phyloP scores from a whole-genome alignment of 73 alveolate genomes.

The Stentor roeselii region DNA sequence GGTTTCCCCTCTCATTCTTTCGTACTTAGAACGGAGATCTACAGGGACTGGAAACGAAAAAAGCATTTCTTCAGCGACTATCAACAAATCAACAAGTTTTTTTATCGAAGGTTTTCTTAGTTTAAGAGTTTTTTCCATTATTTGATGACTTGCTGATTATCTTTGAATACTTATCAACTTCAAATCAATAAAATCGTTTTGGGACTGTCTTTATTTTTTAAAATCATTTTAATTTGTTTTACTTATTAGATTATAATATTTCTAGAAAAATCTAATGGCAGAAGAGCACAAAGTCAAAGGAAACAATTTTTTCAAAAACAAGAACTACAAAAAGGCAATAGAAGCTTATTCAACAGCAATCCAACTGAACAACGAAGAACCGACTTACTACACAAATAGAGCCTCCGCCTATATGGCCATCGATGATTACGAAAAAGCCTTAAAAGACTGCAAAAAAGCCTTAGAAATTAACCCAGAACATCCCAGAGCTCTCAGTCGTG shows the following conservation, averaged over 20 bases:
- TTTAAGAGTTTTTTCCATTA: neutral
- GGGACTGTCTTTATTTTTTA: too few relatives aligned
- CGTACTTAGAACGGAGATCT: neutral
- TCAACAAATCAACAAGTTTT: neutral
- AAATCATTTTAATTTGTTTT: too few relatives aligned
- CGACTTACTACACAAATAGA: neutral
- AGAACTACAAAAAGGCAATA: slow-evolving; percentile 5
- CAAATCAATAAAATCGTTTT: too few relatives aligned
- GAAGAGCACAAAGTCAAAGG: neutral
- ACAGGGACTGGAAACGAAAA: neutral
- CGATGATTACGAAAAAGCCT: slow-evolving; percentile 4
- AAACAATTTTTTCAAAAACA: neutral
- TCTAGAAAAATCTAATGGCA: slow-evolving; percentile 6
- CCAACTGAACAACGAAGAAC: neutral
- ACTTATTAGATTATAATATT: too few relatives aligned
- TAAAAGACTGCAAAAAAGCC: slow-evolving; percentile 54
- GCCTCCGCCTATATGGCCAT: neutral
- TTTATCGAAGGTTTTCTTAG: neutral
- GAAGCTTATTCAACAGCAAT: neutral
- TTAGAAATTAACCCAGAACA: slow-evolving; percentile 73
- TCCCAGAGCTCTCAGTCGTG: slow-evolving; percentile 83
- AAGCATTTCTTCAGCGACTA: neutral
- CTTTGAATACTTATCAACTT: too few relatives aligned
- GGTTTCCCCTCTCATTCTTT: neutral
- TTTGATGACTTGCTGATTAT: too few relatives aligned